These are phyloP conservation scores for Gentiana dahurica DNA, from an alignment of 257 asterid species.

Conservation along the genomic window DNA sequence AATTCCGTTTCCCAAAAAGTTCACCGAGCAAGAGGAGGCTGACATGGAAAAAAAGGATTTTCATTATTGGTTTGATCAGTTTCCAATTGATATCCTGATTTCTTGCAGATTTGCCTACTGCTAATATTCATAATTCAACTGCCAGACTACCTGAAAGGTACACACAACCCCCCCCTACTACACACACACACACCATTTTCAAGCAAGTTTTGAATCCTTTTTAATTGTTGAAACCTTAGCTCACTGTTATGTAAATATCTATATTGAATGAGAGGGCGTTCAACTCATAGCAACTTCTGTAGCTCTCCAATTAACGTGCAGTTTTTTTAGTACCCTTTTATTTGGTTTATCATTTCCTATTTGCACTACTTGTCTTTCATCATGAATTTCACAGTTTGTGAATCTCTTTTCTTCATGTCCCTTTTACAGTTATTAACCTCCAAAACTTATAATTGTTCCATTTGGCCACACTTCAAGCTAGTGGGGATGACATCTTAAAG, in stretches of 20 bases:
- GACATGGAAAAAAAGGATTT: neutral
- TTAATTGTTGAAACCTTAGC: neutral
- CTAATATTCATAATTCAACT: constrained; percentile 50
- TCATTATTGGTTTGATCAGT: neutral
- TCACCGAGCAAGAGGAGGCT: neutral
- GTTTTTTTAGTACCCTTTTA: neutral
- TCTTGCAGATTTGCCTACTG: constrained; percentile 50
- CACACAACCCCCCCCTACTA: neutral
- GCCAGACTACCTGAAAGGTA: constrained; percentile 95
- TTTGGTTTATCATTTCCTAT: neutral
- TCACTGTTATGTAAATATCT: neutral
- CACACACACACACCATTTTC: neutral
- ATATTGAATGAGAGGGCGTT: too few relatives aligned
- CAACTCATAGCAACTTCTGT: too few relatives aligned
- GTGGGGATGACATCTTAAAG: too few relatives aligned
- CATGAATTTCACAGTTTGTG: too few relatives aligned
- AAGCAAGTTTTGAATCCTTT: neutral
- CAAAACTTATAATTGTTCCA: too few relatives aligned
- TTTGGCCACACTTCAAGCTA: too few relatives aligned
- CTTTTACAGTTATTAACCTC: too few relatives aligned
- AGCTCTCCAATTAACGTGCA: too few relatives aligned
- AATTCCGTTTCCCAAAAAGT: neutral
- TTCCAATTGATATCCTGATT: constrained; percentile 8
- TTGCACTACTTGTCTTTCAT: too few relatives aligned
- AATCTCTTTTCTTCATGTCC: too few relatives aligned